Evolutionary conservation across 225 moss, liverwort and hornwort species (phyloP), one percentile per base, ranked within the genome.

Genomic region (Sphagnum contortum): DNA sequence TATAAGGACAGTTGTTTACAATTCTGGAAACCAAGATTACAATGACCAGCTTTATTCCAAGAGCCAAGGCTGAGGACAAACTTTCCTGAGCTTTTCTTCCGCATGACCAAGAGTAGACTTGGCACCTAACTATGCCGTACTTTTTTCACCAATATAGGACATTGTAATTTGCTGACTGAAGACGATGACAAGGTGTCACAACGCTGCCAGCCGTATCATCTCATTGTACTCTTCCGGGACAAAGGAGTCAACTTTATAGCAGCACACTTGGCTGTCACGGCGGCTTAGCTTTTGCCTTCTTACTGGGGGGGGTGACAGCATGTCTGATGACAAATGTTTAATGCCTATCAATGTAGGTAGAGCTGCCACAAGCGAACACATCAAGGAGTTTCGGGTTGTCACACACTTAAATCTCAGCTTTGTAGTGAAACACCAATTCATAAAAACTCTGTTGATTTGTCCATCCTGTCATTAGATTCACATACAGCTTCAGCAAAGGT

Each of bases 301-400:
- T 29, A 29, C 29, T 1, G 1, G 0, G 6, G 83, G n/a, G 1
- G 29, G 83, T 80, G 80, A 83, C 49, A 50, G 59, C 45, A 80
- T 77, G 72, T 87, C 88, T 64, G 88, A 84, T 10, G 84, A 76
- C 14, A 82, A 73, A 60, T 82, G 80, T 79, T 94, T 94, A 71
- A 94, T 84, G 10, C 93, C 90, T 68, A 94, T 90, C 44, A 94
- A 65, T 47, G 90, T 86, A 44, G 79, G 72, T 48, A 90, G 57
- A 51, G 93, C 93, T 94, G 87, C 59, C 57, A 57, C 53, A 3
- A 8, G 45, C 6, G 48, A 44, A 68, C 29, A 59, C 2, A 12
- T 29, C 8, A 29, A 48, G 5, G 12, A 4, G 14, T 9, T 4
- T 7, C 6, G 50, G 13, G 59, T 48, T 48, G 46, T 61, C 10